phyloP scores from a whole-genome alignment of 768 basidiomycete species.

The Pholiota microspora region DNA sequence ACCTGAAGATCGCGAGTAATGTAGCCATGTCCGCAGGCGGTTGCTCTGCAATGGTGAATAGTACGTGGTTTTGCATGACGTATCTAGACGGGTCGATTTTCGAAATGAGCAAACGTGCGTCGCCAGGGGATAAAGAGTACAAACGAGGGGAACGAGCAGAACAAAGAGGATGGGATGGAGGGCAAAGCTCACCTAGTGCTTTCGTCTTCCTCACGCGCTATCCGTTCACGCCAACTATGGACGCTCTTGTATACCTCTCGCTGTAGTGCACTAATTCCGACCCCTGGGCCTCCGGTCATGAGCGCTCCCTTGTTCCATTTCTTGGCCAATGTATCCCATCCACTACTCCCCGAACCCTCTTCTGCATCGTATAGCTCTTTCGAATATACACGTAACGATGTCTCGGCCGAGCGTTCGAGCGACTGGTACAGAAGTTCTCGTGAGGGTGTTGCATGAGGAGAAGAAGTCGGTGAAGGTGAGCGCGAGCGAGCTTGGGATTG shows the following conservation, averaged over 20 bases:
- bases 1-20: slow-evolving; percentile 57
- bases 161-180: background rate
- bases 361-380: slow-evolving; percentile 68
- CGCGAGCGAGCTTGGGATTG: slow-evolving; percentile 40
- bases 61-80: slow-evolving; percentile 69
- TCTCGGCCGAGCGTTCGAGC: slow-evolving; percentile 72
- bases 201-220: slow-evolving; percentile 85
- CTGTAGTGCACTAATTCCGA: slow-evolving; percentile 40
- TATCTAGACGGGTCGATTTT: slow-evolving; percentile 43
- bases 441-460: slow-evolving; percentile 18
- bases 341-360: slow-evolving; percentile 61
- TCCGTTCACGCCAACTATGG: slow-evolving; percentile 80
- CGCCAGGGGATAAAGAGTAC: background rate
- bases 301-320: slow-evolving; percentile 79
- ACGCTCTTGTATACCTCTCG: slow-evolving; percentile 67
- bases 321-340: slow-evolving; percentile 75
- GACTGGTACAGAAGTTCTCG: slow-evolving; percentile 57
- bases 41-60: slow-evolving; percentile 73
- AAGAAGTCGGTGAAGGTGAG: slow-evolving; percentile 21
- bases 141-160: background rate
- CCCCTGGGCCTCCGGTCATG: slow-evolving; percentile 32
- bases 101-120: slow-evolving; percentile 5
- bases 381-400: slow-evolving; percentile 69
- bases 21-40: slow-evolving; percentile 65
- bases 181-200: slow-evolving; percentile 57